A percentile compares a stretch with the other conserved stretches of the same genome.
Evolutionary conservation across 495 filamentous ascomycete genomes (phyloP).

Genomic region (Lasiosphaeria ovina): DNA sequence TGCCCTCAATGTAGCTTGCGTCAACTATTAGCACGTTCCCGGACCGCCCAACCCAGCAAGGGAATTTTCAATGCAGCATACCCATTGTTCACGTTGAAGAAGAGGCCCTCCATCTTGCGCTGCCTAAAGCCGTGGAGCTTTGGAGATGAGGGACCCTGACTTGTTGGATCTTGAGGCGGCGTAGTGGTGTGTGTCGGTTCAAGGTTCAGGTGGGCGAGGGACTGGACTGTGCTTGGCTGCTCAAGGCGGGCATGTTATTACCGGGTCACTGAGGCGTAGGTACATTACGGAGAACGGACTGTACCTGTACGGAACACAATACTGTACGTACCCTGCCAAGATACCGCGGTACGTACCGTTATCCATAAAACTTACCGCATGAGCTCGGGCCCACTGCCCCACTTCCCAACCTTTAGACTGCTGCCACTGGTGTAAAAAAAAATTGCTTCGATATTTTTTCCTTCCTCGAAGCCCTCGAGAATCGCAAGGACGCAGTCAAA

Average conservation of each 20-base stretch:
- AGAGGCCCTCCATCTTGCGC: slow-evolving; percentile 82
- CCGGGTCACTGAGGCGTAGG: not conserved
- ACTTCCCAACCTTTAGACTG: slow-evolving; percentile 19
- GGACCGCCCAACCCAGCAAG: not conserved
- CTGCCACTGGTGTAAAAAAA: slow-evolving; percentile 35
- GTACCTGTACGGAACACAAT: too few species aligned
- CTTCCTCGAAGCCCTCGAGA: slow-evolving; percentile 21
- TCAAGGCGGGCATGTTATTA: not conserved
- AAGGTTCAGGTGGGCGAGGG: not conserved
- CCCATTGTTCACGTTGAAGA: slow-evolving; percentile 96
- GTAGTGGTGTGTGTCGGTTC: slow-evolving; percentile 1
- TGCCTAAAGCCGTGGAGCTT: slow-evolving; percentile 11
- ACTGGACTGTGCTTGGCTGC: not conserved
- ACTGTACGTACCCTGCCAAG: not conserved
- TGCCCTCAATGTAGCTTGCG: slow-evolving; percentile 86
- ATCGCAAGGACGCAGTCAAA: slow-evolving; percentile 30
- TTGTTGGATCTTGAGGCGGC: slow-evolving; percentile 14
- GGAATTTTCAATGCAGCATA: slow-evolving; percentile 38
- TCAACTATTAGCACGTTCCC: slow-evolving; percentile 34
- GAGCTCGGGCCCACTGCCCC: slow-evolving; percentile 27
- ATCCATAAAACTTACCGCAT: not conserved
- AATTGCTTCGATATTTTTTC: slow-evolving; percentile 35
- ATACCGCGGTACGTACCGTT: slow-evolving; percentile 10
- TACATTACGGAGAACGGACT: not conserved
- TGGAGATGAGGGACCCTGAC: slow-evolving; percentile 15